phyloP scores from a whole-genome alignment of 2,329 filamentous ascomycete species.

The Exserohilum turcica region DNA sequence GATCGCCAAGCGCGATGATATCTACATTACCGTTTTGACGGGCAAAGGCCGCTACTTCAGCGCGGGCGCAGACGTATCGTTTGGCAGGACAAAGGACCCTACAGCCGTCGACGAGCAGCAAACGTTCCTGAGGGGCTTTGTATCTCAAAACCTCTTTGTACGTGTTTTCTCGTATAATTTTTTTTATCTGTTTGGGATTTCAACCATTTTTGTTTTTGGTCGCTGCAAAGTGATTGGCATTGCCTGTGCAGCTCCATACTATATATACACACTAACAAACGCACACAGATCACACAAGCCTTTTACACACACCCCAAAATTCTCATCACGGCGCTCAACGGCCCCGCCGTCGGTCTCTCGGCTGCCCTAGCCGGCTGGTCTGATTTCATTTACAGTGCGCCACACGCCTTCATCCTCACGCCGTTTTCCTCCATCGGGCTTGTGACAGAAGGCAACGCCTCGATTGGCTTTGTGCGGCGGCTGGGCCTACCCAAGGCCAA shows the following conservation, averaged over 20 bases:
- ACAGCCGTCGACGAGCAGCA: conserved; percentile 49
- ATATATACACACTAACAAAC: too few species aligned
- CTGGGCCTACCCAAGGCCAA: conserved; percentile 83
- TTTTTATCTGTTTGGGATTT: too few species aligned
- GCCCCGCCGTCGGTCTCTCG: conserved; percentile 84
- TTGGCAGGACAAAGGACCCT: conserved; percentile 52
- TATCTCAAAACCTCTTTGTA: conserved; percentile 73
- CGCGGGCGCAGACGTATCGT: conserved; percentile 82
- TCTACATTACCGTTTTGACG: conserved; percentile 82
- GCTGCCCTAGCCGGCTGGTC: conserved; percentile 82
- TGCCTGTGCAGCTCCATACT: too few species aligned
- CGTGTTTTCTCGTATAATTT: neutral
- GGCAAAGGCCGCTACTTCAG: conserved; percentile 85
- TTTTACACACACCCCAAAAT: conserved; percentile 96
- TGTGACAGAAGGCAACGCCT: conserved; percentile 85
- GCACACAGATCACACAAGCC: conserved; percentile 84
- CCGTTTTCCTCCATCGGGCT: conserved; percentile 90
- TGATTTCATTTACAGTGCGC: conserved; percentile 88
- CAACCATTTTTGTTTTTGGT: too few species aligned
- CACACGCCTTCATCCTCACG: conserved; percentile 82
- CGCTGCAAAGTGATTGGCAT: too few species aligned
- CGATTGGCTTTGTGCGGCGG: conserved; percentile 75
- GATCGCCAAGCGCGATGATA: conserved; percentile 76
- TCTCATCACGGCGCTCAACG: conserved; percentile 88
- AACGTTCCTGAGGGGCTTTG: conserved; percentile 73